Evolutionary conservation across 176 grass and related monocot genomes (phyloP), one percentile per base, ranked within the genome.

Genomic region (Aegilops bicornis): DNA sequence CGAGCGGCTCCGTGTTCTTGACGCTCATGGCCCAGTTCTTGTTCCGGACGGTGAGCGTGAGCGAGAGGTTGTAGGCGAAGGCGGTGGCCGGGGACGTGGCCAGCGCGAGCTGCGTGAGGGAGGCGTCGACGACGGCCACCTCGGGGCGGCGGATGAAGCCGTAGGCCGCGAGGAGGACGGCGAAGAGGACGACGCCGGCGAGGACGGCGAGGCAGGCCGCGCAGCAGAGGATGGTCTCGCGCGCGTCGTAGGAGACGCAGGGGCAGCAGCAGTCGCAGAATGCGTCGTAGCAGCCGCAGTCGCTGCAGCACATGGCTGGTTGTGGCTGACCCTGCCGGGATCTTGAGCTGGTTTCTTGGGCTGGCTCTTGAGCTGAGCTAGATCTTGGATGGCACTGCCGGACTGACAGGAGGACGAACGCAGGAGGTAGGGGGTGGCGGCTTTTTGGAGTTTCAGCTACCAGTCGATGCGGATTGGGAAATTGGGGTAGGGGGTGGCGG

Each of bases 31-130:
- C 19, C 86, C 86, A 83, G 66, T 76, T 75, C 32, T 37, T 59
- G 86, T 88, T 88, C 59, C 82, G 64, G 19, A 89, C 72, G 47
- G 80, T 36, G 66, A 89, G 50, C 20, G 73, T 70, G 40, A 85
- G 69, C 36, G 69, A 42, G 22, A 73, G 69, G 69, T 73, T 73
- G 69, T 73, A 73, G 36, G 69, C 69, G 69, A 89, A 48, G 6
- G 76, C 60, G 10, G 82, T 62, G 1, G 13, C 59, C 22, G 82
- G 52, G 40, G 37, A 37, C 9, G 35, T 54, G 50, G 16, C 52
- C 0, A 93, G 88, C 30, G 61, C 85, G 43, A 93, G 82, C 1
- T 82, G 81, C 29, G 82, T 88, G 0, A 93, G 86, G 8, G 84
- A 80, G 3, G 88, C 91, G 42, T 88, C 76, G 10, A 61, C 63